A percentile compares a stretch with the other conserved stretches of the same genome.
phyloP scores from a whole-genome alignment of 2,329 filamentous ascomycete species.

The Zymoseptoria passerinii region DNA sequence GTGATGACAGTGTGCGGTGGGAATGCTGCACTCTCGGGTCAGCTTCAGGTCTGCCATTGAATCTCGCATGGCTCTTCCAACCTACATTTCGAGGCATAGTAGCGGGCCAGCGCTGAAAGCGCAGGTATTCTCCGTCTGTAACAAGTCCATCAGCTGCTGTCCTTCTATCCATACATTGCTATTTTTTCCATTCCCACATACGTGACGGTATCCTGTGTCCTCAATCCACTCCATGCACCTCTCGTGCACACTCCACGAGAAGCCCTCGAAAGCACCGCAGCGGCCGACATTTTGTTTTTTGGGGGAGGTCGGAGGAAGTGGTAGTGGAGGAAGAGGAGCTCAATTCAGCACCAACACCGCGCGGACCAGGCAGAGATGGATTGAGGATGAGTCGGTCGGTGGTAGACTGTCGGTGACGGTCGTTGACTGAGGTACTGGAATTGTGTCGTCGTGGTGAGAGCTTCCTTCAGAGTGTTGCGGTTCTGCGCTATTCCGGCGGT shows the following conservation, averaged over 20 bases:
- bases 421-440: not conserved
- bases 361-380: not conserved
- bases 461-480: not conserved
- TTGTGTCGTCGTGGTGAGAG: not conserved
- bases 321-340: not conserved
- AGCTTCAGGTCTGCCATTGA: not conserved
- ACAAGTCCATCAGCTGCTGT: conserved; percentile 9
- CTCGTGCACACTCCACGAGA: conserved; percentile 36
- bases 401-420: not conserved
- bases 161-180: not conserved
- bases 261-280: conserved; percentile 38
- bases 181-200: conserved; percentile 18
- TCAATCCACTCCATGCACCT: conserved; percentile 25
- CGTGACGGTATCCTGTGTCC: conserved; percentile 28
- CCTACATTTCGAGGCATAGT: conserved; percentile 63
- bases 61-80: not conserved
- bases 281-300: conserved; percentile 45
- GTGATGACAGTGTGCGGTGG: conserved; percentile 90
- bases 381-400: not conserved
- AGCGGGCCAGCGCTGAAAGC: conserved; percentile 53
- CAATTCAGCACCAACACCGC: not conserved
- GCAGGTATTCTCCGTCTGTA: conserved; percentile 41
- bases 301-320: not conserved
- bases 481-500: not conserved
- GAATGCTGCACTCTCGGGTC: conserved; percentile 58